A percentile compares a stretch with the other conserved stretches of the same genome.
phyloP scores from a whole-genome alignment of 108 stramenopile genomes.

The Cyclotella sp. region DNA sequence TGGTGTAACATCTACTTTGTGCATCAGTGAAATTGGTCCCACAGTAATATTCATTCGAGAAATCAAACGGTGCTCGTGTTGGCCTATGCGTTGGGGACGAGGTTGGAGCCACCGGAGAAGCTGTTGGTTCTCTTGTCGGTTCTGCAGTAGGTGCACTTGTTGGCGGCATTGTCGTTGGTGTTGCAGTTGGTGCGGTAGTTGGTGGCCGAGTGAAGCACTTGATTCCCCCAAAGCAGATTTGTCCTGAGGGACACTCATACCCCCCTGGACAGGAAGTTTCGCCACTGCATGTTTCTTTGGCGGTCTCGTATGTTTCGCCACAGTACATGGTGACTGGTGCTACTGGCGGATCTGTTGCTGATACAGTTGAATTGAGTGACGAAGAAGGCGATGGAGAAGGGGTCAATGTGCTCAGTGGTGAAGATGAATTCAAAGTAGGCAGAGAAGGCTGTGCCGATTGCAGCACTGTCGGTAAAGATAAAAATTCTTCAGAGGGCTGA shows the following conservation, averaged over 20 bases:
- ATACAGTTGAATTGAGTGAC: neutral
- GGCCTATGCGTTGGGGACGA: slow-evolving; percentile 13
- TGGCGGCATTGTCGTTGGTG: neutral
- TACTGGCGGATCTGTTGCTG: slow-evolving; percentile 1
- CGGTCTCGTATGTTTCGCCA: slow-evolving; percentile 12
- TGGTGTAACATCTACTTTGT: slow-evolving; percentile 14
- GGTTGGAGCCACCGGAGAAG: slow-evolving; percentile 21
- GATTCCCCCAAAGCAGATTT: slow-evolving; percentile 4
- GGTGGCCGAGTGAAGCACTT: slow-evolving; percentile 29
- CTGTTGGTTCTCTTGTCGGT: slow-evolving; percentile 6
- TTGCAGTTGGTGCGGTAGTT: neutral
- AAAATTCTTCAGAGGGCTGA: neutral
- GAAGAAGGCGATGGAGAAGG: neutral
- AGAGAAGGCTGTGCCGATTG: neutral
- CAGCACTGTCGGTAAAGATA: neutral
- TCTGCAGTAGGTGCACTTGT: neutral
- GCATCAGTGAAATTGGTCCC: slow-evolving; percentile 25
- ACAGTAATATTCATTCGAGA: slow-evolving; percentile 28
- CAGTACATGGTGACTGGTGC: slow-evolving; percentile 11
- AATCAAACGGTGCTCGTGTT: slow-evolving; percentile 27
- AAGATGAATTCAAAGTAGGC: neutral
- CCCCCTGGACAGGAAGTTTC: slow-evolving; percentile 26
- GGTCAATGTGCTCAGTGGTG: neutral
- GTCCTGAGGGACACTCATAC: slow-evolving; percentile 21
- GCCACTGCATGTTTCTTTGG: slow-evolving; percentile 14